These are phyloP conservation scores for Asterophora parasitica DNA, from an alignment of 768 basidiomycete genomes.

Conservation along the genomic window DNA sequence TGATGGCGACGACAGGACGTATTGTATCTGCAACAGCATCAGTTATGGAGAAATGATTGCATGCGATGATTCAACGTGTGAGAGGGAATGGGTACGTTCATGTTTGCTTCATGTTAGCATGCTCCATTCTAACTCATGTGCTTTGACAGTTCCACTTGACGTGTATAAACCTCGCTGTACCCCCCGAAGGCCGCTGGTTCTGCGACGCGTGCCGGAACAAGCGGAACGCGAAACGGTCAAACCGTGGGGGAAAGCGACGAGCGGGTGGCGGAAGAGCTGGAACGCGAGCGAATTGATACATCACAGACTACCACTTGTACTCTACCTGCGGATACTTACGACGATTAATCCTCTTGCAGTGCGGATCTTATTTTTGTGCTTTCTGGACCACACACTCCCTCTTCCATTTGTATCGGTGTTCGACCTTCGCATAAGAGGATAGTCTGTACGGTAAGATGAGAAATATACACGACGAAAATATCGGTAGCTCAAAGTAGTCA, in stretches of 20 bases:
- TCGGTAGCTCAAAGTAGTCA: slow-evolving; percentile 1
- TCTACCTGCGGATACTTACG: slow-evolving; percentile 1
- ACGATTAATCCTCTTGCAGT: neutral
- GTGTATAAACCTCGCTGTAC: slow-evolving; percentile 63
- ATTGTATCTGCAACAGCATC: slow-evolving; percentile 81
- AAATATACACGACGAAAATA: slow-evolving; percentile 7
- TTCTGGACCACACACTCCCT: slow-evolving; percentile 8
- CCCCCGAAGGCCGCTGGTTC: slow-evolving; percentile 73
- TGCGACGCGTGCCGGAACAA: slow-evolving; percentile 64
- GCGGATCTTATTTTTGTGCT: slow-evolving; percentile 11
- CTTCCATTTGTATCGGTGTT: neutral
- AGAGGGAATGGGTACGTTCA: slow-evolving; percentile 83
- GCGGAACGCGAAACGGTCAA: slow-evolving; percentile 46
- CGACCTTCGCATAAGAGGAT: neutral
- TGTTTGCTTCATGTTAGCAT: slow-evolving; percentile 6
- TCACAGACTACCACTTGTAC: too few relatives aligned
- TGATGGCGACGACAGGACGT: slow-evolving; percentile 61
- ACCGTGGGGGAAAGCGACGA: slow-evolving; percentile 50
- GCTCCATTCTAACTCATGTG: slow-evolving; percentile 6
- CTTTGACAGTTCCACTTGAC: slow-evolving; percentile 67
- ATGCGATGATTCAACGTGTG: slow-evolving; percentile 79
- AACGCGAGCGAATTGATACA: slow-evolving; percentile 6
- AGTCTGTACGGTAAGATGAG: neutral
- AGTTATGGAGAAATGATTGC: slow-evolving; percentile 96
- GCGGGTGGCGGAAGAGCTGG: slow-evolving; percentile 16